These are phyloP conservation scores for Kwoniella sp. DNA, from an alignment of 768 basidiomycete species.

Conservation along the genomic window DNA sequence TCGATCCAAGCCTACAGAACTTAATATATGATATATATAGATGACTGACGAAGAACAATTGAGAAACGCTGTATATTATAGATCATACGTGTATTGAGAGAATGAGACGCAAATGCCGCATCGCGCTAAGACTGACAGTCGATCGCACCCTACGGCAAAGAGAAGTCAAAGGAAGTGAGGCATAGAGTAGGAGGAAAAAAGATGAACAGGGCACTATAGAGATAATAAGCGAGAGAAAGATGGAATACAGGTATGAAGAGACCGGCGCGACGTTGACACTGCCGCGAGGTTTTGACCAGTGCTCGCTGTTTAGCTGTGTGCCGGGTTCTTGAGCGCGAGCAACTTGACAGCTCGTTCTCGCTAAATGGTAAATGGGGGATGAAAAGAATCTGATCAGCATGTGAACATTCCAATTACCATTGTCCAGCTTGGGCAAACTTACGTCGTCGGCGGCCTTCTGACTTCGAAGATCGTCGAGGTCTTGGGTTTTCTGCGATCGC, in stretches of 20 bases:
- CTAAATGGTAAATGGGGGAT: constrained; percentile 24
- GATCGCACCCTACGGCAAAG: no score
- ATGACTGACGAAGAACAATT: background rate
- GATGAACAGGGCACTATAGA: no score
- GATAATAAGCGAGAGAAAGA: no score
- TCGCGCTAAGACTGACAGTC: no score
- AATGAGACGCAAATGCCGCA: no score
- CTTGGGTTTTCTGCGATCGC: constrained; percentile 62
- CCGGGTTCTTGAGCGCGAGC: constrained; percentile 55
- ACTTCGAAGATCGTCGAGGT: constrained; percentile 69
- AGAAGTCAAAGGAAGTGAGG: no score
- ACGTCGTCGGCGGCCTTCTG: constrained; percentile 71
- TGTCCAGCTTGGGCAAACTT: constrained; percentile 30
- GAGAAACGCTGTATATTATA: no score
- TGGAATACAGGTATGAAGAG: background rate
- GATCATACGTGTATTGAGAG: no score
- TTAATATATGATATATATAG: no score
- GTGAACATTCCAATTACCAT: background rate
- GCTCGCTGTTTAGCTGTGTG: constrained; percentile 42
- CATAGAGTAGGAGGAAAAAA: no score
- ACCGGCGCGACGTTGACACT: background rate
- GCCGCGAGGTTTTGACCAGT: background rate
- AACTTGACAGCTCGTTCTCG: constrained; percentile 55
- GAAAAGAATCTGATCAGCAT: constrained; percentile 3
- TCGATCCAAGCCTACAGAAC: no score